Evolutionary conservation across 2,329 filamentous ascomycete species (phyloP), one percentile per base, ranked within the genome.

Genomic region (Emydomyces testavorans): DNA sequence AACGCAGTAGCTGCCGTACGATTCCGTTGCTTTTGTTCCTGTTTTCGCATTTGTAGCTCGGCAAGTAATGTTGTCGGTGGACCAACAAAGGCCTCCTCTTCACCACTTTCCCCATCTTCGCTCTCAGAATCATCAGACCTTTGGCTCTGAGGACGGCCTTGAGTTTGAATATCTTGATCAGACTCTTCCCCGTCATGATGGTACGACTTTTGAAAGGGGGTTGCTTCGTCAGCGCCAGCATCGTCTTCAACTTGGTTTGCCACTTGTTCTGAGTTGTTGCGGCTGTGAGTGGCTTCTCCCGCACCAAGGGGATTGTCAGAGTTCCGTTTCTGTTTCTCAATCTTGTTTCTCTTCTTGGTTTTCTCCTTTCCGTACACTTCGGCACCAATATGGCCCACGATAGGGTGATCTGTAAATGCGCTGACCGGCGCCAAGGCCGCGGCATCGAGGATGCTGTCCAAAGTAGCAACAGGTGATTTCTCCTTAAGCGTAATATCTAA

Each of bases 371-470:
- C 83, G 60, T 92, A 93, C 0, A 89, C 77, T 57, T 90, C 84
- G 3, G 76, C 64, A 20, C 87, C 84, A 8, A 88, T 71, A 53
- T 80, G 78, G 3, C 88, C 88, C 23, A 82, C 84, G 59, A 85
- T 88, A 0, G 82, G 78, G 62, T 95, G 88, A 59, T 95, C 87
- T 0, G 85, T 94, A 58, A 96, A 96, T 21, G 89, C 90, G 55
- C 75, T 86, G 24, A 94, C 88, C 1, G 92, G 92, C 0, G 92
- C 90, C 51, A 76, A 78, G 2, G 86, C 85, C 2, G 90, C 92
- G 6, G 90, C 92, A 60, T 94, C 84, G 13, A 98, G 75, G 46
- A 98, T 93, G 61, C 80, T 89, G 55, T 98, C 89, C 6, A 98
- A 75, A 0, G 90, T 94, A 35, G 79, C 82, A 61, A 88, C 85